Conservation (phyloP, 257 asterid genomes). For the Capsicum baccatum region DNA sequence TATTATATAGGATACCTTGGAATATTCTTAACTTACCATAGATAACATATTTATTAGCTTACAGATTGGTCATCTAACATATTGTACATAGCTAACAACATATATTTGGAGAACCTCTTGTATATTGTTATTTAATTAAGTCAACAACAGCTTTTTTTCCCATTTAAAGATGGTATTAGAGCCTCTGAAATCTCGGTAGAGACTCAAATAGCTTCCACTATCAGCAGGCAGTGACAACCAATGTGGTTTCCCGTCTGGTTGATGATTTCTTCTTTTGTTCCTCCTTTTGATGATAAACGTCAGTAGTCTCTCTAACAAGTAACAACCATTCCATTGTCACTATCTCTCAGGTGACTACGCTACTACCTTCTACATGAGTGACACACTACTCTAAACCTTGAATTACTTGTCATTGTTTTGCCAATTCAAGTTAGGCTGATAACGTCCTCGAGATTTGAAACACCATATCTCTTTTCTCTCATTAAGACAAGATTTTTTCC, state of each 20-base stretch:
- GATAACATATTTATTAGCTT: neutral
- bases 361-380: constrained; percentile 4
- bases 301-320: neutral
- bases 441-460: neutral
- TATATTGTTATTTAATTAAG: neutral
- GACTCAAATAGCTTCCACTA: constrained; percentile 20
- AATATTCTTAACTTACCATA: neutral
- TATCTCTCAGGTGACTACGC: neutral
- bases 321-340: neutral
- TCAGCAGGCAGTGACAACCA: neutral
- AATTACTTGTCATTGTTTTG: neutral
- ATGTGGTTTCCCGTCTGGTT: neutral
- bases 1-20: neutral
- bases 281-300: neutral
- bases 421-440: constrained; percentile 11
- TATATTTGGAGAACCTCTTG: neutral
- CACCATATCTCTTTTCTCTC: neutral
- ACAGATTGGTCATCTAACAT: neutral
- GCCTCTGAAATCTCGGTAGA: neutral
- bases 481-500: neutral
- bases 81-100: neutral
- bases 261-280: neutral
- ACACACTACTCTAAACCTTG: neutral
- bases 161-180: neutral
- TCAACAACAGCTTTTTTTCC: neutral